Conservation (phyloP, 768 basidiomycete genomes). For the Exidia glandulosa region DNA sequence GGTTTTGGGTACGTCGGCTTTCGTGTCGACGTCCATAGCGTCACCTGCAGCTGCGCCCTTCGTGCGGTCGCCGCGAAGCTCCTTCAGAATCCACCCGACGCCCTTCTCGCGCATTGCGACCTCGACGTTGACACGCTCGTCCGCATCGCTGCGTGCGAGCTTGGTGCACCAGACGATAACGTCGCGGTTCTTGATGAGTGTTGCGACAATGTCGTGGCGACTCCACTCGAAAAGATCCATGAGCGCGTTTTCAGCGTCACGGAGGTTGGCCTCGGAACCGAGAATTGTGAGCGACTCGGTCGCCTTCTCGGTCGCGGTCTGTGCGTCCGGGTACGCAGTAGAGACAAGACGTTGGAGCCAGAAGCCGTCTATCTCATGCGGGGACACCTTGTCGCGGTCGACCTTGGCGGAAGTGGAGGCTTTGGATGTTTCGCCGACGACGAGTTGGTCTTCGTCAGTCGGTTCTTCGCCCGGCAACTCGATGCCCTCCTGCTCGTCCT, state of each 20-base stretch:
- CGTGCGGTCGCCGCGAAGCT: constrained; percentile 66
- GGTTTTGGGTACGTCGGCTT: constrained; percentile 52
- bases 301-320: constrained; percentile 89
- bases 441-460: constrained; percentile 51
- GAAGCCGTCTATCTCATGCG: constrained; percentile 90
- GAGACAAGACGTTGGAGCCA: constrained; percentile 96
- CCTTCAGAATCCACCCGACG: constrained; percentile 88
- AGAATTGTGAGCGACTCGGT: constrained; percentile 73
- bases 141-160: constrained; percentile 77
- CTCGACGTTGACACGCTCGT: constrained; percentile 86
- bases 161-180: constrained; percentile 98
- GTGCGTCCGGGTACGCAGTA: constrained; percentile 85
- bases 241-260: constrained; percentile 90
- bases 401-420: constrained; percentile 40
- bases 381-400: constrained; percentile 74
- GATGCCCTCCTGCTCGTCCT: constrained; percentile 29
- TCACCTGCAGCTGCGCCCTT: constrained; percentile 42
- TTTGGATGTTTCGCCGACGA: constrained; percentile 53
- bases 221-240: constrained; percentile 96
- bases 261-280: constrained; percentile 72
- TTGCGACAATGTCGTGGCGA: constrained; percentile 80
- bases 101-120: constrained; percentile 98
- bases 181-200: constrained; percentile 90
- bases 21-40: constrained; percentile 67
- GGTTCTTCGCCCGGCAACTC: constrained; percentile 19